Evolutionary conservation across 345 rosid species (phyloP).

Genomic region (Chamaenerion angustifolium): DNA sequence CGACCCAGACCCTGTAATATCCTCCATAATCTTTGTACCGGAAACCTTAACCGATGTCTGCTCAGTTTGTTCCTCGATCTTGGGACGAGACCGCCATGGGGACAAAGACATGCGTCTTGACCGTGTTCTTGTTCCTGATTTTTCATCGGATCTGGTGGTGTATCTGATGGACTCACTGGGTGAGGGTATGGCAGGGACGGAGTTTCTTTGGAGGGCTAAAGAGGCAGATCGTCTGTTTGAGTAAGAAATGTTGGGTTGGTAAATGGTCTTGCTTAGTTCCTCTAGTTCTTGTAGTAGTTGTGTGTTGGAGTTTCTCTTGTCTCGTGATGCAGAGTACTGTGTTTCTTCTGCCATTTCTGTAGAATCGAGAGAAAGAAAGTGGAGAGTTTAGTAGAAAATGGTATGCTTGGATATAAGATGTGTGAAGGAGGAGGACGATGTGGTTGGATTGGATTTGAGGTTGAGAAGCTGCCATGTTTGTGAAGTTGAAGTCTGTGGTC

Average conservation of each 20-base stretch:
- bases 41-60: slow-evolving; percentile 12
- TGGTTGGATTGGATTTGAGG: slow-evolving; percentile 11
- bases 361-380: neutral
- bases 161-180: slow-evolving; percentile 23
- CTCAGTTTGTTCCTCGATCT: slow-evolving; percentile 31
- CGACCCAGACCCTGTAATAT: slow-evolving; percentile 9
- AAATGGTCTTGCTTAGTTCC: slow-evolving; percentile 62
- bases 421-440: slow-evolving; percentile 6
- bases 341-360: slow-evolving; percentile 24
- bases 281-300: slow-evolving; percentile 80
- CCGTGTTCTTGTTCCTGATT: slow-evolving; percentile 18
- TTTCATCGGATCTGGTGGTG: slow-evolving; percentile 15
- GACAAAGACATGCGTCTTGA: slow-evolving; percentile 75
- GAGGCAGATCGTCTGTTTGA: slow-evolving; percentile 56
- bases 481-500: too few species aligned
- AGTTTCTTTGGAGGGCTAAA: slow-evolving; percentile 63
- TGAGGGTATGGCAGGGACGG: slow-evolving; percentile 26
- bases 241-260: slow-evolving; percentile 46
- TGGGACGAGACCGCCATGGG: slow-evolving; percentile 76
- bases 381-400: too few species aligned
- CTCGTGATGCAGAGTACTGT: slow-evolving; percentile 19
- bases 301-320: slow-evolving; percentile 45
- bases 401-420: too few species aligned
- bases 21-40: slow-evolving; percentile 18
- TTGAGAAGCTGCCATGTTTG: slow-evolving; percentile 9